Evolutionary conservation across 176 grass and related monocot genomes (phyloP).

Genomic region (Avena sativa): DNA sequence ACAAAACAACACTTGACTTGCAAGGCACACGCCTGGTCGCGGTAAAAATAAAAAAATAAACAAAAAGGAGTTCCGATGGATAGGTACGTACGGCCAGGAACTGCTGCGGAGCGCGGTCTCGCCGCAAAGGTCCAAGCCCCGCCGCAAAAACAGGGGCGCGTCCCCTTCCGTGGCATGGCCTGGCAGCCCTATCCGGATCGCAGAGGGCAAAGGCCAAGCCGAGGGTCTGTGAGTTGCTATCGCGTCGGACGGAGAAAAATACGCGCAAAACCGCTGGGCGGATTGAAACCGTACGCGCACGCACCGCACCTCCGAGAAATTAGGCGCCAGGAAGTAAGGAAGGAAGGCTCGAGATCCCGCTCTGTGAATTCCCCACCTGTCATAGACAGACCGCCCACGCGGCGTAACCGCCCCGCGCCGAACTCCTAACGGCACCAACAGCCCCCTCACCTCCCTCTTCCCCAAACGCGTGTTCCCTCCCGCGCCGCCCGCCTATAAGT

Average conservation of each 20-base stretch:
- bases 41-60: background rate
- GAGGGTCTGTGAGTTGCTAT: background rate
- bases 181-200: background rate
- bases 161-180: background rate
- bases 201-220: no score
- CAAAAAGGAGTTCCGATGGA: background rate
- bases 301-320: background rate
- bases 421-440: background rate
- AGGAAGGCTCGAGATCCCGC: background rate
- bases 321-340: background rate
- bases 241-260: background rate
- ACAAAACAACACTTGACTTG: background rate
- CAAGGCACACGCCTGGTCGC: background rate
- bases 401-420: background rate
- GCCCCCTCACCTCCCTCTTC: no score
- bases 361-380: conserved; percentile 16
- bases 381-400: conserved; percentile 16
- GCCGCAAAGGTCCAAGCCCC: conserved; percentile 12
- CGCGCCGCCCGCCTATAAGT: conserved; percentile 15
- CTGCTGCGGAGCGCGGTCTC: background rate
- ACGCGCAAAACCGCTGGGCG: background rate
- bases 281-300: background rate
- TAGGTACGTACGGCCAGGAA: background rate
- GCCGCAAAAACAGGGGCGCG: conserved; percentile 13
- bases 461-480: background rate